Evolutionary conservation across 352 stramenopile species (phyloP).

Genomic region (Saprolegnia diclina): DNA sequence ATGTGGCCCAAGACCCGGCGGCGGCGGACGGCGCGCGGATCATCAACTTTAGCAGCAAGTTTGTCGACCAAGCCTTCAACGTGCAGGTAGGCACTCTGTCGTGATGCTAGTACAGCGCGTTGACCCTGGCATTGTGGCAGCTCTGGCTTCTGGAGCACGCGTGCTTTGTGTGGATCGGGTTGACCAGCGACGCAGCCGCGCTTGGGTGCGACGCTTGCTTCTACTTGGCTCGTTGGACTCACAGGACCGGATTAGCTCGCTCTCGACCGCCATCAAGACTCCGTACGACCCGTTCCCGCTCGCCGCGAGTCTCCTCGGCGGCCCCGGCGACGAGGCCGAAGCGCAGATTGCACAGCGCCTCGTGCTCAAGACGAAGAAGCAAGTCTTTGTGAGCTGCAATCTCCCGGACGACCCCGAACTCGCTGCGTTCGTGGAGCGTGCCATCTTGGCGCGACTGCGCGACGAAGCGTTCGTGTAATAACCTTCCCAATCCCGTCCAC

Average conservation of each 20-base stretch:
- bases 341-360: conserved; percentile 78
- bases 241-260: too few species aligned
- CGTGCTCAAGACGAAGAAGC: conserved; percentile 47
- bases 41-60: conserved; percentile 46
- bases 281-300: conserved; percentile 75
- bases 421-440: conserved; percentile 59
- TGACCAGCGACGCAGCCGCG: conserved; percentile 25
- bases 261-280: conserved; percentile 73
- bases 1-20: background rate
- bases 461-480: conserved; percentile 34
- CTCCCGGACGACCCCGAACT: conserved; percentile 67
- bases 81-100: conserved; percentile 32
- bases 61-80: conserved; percentile 59
- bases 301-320: conserved; percentile 58
- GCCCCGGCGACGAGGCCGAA: conserved; percentile 60
- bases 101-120: too few species aligned
- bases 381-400: conserved; percentile 80
- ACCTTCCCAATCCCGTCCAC: too few species aligned
- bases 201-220: conserved; percentile 5
- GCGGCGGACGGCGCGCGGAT: conserved; percentile 21
- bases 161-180: conserved; percentile 77
- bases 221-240: too few species aligned
- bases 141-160: conserved; percentile 62
- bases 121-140: conserved; percentile 36
- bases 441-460: conserved; percentile 45